Evolutionary conservation across 2,329 filamentous ascomycete species (phyloP), one percentile per base, ranked within the genome.

Genomic region (Diplodia mutila): DNA sequence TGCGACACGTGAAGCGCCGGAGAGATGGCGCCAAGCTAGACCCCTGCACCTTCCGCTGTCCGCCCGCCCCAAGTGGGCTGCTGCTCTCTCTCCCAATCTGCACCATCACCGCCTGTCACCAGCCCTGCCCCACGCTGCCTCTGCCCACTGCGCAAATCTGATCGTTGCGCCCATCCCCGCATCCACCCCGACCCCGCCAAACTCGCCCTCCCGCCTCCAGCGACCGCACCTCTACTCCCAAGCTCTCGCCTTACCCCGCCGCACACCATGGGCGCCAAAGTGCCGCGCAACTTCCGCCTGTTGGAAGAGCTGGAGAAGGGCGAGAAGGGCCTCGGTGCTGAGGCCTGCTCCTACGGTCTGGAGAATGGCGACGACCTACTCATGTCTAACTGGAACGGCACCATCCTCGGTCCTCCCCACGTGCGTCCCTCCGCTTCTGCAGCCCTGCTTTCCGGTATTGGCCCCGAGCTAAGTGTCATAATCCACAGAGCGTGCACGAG

Each of bases 381-480:
- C 80, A 97, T 99, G 94, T 94, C 91, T 71, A 93, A 97, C 85
- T 99, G 95, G 95, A 97, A 97, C 76, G 95, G 94, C 75, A 99
- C 95, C 18, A 98, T 99, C 72, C 89, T 97, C 61, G 95, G 95
- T 1, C 95, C 95, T 73, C 94, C 95, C 78, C 94, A 98, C 80
- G 95, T 97, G 85, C 76, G 91, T 83, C 52, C 16, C 34, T 37
- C 18, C n/a, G 39, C 3, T 65, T 71, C n/a, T 18, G 42, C 42
- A 69, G 75, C 63, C 27, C 46, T 16, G 66, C 37, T 5, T 18
- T 16, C 18, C 16, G n/a, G 49, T 16, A 57, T 23, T 5, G 18
- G 14, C 21, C 5, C 8, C 9, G 16, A 61, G 27, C 55, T 67
- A 6, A 64, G 42, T 9, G 25, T 39, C 21, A 51, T 11, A 11